Evolutionary conservation across 176 grass and related monocot genomes (phyloP).

Genomic region (Ananas comosus): DNA sequence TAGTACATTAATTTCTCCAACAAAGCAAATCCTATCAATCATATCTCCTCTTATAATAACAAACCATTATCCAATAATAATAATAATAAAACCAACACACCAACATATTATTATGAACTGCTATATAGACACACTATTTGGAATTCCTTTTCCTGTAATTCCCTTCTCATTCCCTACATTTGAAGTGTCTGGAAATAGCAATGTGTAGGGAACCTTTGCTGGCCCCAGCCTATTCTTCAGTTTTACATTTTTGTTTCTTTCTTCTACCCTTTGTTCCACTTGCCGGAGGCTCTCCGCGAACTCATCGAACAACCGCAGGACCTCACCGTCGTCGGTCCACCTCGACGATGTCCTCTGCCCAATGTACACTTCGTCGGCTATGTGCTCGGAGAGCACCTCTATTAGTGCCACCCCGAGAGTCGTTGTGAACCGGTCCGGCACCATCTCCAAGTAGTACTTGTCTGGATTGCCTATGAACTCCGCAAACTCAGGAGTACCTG

Average conservation of each 20-base stretch:
- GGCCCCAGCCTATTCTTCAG: slow-evolving; percentile 56
- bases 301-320: slow-evolving; percentile 48
- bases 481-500: slow-evolving; percentile 42
- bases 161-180: slow-evolving; percentile 56
- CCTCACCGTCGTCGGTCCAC: slow-evolving; percentile 70
- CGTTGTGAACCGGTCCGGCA: slow-evolving; percentile 69
- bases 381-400: slow-evolving; percentile 87
- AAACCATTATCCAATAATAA: too few relatives aligned
- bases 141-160: slow-evolving; percentile 85
- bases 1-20: too few relatives aligned
- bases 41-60: too few relatives aligned
- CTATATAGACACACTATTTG: slow-evolving; percentile 82
- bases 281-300: slow-evolving; percentile 42
- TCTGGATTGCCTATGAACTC: slow-evolving; percentile 52
- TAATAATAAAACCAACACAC: too few relatives aligned
- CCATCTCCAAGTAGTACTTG: slow-evolving; percentile 50
- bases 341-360: slow-evolving; percentile 51
- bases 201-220: slow-evolving; percentile 60
- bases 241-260: slow-evolving; percentile 46
- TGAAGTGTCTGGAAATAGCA: slow-evolving; percentile 58
- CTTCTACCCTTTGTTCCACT: slow-evolving; percentile 50
- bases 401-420: slow-evolving; percentile 77
- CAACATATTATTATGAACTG: too few relatives aligned
- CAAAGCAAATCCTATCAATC: too few relatives aligned
- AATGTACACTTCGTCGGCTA: slow-evolving; percentile 80